Percentiles rank a stretch among this genome's conserved stretches.
These are phyloP conservation scores for Globisporangium echinulatum DNA, from an alignment of 352 stramenopile genomes.

Conservation along the genomic window DNA sequence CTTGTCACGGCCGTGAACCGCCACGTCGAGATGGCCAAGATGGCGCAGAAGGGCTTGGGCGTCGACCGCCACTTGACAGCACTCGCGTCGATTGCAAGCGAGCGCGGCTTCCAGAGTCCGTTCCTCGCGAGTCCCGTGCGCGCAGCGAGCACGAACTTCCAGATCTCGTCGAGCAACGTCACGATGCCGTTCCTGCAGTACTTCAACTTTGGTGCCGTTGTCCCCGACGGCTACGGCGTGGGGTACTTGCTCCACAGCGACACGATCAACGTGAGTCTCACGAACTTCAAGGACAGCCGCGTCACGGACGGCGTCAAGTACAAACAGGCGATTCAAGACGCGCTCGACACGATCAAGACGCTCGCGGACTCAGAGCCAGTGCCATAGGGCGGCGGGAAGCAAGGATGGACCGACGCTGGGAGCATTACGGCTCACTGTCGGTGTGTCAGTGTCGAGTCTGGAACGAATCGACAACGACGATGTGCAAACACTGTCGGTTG, in stretches of 20 bases:
- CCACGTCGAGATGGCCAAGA: constrained; percentile 89
- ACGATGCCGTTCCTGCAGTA: constrained; percentile 85
- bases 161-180: constrained; percentile 90
- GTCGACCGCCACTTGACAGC: constrained; percentile 85
- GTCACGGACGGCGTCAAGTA: constrained; percentile 67
- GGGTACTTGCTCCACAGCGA: constrained; percentile 87
- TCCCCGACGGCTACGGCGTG: constrained; percentile 84
- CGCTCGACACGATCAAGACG: constrained; percentile 74
- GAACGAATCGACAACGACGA: too few species aligned
- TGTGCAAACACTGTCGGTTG: too few species aligned
- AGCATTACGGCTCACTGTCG: too few species aligned
- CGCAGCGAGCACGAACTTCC: constrained; percentile 78
- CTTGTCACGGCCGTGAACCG: constrained; percentile 66
- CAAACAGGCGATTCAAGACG: constrained; percentile 49
- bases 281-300: constrained; percentile 77
- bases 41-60: constrained; percentile 78
- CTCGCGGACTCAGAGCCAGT: constrained; percentile 45
- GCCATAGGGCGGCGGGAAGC: constrained; percentile 1
- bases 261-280: constrained; percentile 79
- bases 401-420: too few species aligned
- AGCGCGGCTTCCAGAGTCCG: constrained; percentile 49
- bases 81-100: constrained; percentile 65
- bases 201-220: constrained; percentile 87
- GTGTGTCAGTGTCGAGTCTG: too few species aligned
- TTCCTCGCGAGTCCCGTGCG: constrained; percentile 81